Percentiles rank a stretch among this genome's conserved stretches.
These are phyloP conservation scores for Taiozyma sp. DNA, from an alignment of 1,139 yeast genomes.

Conservation along the genomic window DNA sequence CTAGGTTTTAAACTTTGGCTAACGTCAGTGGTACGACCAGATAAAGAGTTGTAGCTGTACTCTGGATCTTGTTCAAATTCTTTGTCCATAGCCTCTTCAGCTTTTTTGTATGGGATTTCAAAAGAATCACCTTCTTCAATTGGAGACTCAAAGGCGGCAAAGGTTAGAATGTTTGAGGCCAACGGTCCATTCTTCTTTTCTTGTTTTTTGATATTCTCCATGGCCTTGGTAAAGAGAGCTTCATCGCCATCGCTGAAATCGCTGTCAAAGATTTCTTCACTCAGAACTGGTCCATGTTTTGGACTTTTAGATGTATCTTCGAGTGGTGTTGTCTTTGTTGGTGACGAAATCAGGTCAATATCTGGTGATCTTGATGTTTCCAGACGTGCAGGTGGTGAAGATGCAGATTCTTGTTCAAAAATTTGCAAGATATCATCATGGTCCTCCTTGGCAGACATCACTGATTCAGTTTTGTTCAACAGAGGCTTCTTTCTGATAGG, in stretches of 20 bases:
- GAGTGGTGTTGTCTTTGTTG: not conserved
- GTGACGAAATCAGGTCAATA: not conserved
- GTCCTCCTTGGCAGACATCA: not conserved
- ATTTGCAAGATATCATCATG: not conserved
- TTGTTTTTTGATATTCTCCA: not conserved
- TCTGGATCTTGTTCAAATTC: constrained; percentile 15
- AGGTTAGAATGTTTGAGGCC: constrained; percentile 6
- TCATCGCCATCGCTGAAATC: constrained; percentile 1
- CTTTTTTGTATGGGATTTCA: constrained; percentile 4
- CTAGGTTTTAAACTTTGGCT: not conserved
- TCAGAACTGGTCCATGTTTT: not conserved
- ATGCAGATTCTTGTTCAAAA: not conserved
- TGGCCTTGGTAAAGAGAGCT: not conserved
- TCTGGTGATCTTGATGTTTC: not conserved
- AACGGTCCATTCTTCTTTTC: not conserved
- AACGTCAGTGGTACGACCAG: not conserved
- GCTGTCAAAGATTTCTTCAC: constrained; percentile 1
- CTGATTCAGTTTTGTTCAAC: not conserved
- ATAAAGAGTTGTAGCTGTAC: not conserved
- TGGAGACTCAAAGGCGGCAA: constrained; percentile 9
- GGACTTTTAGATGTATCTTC: not conserved
- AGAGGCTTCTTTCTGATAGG: not conserved
- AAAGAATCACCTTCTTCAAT: not conserved
- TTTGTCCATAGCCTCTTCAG: constrained; percentile 12
- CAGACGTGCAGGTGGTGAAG: not conserved